Evolutionary conservation across 1,284 basidiomycete species (phyloP).

Genomic region (Pterulicium gracile): DNA sequence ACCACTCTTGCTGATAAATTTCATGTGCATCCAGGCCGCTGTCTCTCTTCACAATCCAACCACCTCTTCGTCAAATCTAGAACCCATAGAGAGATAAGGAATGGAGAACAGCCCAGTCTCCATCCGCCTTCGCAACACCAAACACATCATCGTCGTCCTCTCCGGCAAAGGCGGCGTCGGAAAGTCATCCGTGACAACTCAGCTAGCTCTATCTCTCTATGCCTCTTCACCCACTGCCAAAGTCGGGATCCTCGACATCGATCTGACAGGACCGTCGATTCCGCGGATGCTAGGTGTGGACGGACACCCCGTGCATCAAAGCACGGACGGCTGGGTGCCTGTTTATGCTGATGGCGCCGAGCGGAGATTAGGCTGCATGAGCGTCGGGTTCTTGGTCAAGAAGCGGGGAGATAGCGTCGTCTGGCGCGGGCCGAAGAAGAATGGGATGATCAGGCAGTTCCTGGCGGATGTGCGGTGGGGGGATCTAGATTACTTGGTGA

Average conservation of each 20-base stretch:
- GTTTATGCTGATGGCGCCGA: conserved; percentile 78
- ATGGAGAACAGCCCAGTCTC: conserved; percentile 18
- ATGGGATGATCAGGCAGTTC: conserved; percentile 99
- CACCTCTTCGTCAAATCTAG: no score
- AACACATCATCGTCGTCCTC: conserved; percentile 87
- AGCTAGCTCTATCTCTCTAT: conserved; percentile 85
- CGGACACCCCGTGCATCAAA: conserved; percentile 80
- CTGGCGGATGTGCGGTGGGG: conserved; percentile 96
- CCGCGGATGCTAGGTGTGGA: conserved; percentile 97
- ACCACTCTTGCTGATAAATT: neutral
- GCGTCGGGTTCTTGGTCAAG: conserved; percentile 90
- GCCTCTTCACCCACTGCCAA: conserved; percentile 49
- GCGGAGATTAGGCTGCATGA: conserved; percentile 85
- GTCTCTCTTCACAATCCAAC: no score
- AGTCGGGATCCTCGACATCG: conserved; percentile 91
- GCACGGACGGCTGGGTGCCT: conserved; percentile 95
- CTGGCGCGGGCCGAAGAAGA: conserved; percentile 99
- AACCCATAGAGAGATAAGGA: no score
- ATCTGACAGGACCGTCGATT: conserved; percentile 94
- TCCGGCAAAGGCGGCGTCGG: conserved; percentile 98
- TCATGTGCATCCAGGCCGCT: neutral
- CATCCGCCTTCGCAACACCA: conserved; percentile 57
- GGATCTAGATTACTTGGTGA: conserved; percentile 89
- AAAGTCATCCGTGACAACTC: conserved; percentile 92
- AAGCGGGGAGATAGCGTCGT: conserved; percentile 89